These are phyloP conservation scores for Ustilago lituana DNA, from an alignment of 1,284 basidiomycete genomes.

Conservation along the genomic window DNA sequence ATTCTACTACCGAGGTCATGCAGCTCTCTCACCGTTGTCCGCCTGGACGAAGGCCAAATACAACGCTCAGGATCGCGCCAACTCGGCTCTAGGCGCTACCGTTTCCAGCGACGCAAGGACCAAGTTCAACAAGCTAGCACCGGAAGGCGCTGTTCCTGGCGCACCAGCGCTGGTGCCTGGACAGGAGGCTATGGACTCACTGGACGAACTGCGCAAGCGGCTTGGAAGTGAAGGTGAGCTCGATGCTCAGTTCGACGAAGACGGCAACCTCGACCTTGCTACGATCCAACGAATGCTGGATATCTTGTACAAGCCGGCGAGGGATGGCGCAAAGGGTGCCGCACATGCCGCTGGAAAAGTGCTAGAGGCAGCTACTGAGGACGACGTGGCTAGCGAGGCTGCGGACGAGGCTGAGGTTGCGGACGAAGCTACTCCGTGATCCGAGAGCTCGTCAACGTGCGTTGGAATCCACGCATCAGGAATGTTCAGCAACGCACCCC, in stretches of 20 bases:
- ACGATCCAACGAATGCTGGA: conserved; percentile 60
- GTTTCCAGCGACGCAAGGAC: conserved; percentile 7
- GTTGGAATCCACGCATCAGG: too few relatives aligned
- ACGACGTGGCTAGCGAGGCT: conserved; percentile 31
- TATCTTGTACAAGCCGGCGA: conserved; percentile 50
- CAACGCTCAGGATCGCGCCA: conserved; percentile 12
- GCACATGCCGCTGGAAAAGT: conserved; percentile 23
- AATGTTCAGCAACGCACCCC: too few relatives aligned
- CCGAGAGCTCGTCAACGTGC: too few relatives aligned
- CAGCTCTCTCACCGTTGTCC: conserved; percentile 26
- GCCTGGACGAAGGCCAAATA: conserved; percentile 43
- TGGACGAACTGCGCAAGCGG: conserved; percentile 28
- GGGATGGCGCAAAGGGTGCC: conserved; percentile 29
- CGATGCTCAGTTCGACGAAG: conserved; percentile 56
- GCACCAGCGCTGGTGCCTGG: conserved; percentile 41
- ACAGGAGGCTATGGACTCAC: conserved; percentile 26
- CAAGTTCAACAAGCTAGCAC: conserved; percentile 39
- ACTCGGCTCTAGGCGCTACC: conserved; percentile 9
- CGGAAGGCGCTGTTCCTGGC: conserved; percentile 27
- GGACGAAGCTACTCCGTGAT: conserved; percentile 27
- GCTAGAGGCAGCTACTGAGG: conserved; percentile 29
- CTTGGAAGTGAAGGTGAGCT: conserved; percentile 39
- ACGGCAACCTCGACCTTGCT: conserved; percentile 56
- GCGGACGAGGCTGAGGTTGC: conserved; percentile 43
- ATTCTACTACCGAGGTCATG: conserved; percentile 36